Conservation (phyloP, 2,329 filamentous ascomycete species). For the Helotiales sp. region DNA sequence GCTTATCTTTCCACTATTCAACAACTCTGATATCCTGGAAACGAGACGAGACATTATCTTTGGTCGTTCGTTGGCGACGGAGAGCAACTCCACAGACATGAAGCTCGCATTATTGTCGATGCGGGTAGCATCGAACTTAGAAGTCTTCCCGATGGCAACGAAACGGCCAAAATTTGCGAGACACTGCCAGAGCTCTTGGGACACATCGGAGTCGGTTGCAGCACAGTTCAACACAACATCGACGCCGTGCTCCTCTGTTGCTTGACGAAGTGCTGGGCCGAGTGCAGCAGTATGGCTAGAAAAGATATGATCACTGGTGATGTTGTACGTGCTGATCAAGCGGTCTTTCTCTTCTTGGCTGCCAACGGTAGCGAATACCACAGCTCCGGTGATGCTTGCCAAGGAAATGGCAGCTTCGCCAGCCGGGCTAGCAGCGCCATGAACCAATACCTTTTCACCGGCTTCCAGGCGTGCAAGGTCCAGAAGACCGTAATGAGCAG, state of each 20-base stretch:
- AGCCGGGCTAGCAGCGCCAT: conserved; percentile 43
- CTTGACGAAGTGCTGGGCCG: conserved; percentile 31
- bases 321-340: conserved; percentile 34
- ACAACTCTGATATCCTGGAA: conserved; percentile 45
- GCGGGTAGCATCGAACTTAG: conserved; percentile 42
- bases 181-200: conserved; percentile 43
- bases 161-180: conserved; percentile 47
- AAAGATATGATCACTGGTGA: conserved; percentile 33
- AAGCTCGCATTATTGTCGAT: conserved; percentile 51
- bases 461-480: conserved; percentile 35
- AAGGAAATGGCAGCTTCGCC: conserved; percentile 46
- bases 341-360: conserved; percentile 27
- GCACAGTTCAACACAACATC: conserved; percentile 42
- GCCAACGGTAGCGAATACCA: conserved; percentile 40
- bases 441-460: conserved; percentile 44
- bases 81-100: conserved; percentile 49
- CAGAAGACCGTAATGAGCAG: conserved; percentile 38
- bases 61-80: conserved; percentile 50
- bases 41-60: conserved; percentile 49
- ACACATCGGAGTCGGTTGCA: conserved; percentile 32
- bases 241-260: conserved; percentile 34
- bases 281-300: conserved; percentile 34
- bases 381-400: conserved; percentile 34
- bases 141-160: conserved; percentile 42
- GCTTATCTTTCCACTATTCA: conserved; percentile 45